Conservation (phyloP, 176 grass and related monocot genomes). For the Aegilops longissima region DNA sequence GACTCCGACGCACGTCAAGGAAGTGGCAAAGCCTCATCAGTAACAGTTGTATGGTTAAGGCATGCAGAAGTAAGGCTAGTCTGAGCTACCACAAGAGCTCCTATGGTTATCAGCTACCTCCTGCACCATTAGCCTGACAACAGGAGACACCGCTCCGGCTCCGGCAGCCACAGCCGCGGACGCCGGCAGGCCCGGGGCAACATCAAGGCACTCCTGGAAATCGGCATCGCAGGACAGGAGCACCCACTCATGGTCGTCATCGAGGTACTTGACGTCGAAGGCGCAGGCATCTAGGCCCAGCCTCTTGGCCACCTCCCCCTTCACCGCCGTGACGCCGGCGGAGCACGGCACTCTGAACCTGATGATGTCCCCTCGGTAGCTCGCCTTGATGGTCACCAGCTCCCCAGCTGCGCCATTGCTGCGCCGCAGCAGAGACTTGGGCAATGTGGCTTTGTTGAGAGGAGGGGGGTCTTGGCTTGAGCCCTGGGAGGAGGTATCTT, state of each 20-base stretch:
- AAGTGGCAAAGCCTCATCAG: constrained; percentile 2
- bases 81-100: constrained; percentile 78
- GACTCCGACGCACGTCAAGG: background rate
- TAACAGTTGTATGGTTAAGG: constrained; percentile 21
- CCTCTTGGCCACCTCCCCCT: constrained; percentile 61
- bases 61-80: constrained; percentile 13
- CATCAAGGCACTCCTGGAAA: constrained; percentile 82
- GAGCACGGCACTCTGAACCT: constrained; percentile 61
- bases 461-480: constrained; percentile 55
- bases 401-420: background rate
- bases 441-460: background rate
- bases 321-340: constrained; percentile 35
- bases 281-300: constrained; percentile 50
- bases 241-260: constrained; percentile 90
- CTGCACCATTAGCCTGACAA: constrained; percentile 61
- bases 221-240: constrained; percentile 69
- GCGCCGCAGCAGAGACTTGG: background rate
- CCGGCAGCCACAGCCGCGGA: no score
- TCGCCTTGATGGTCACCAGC: constrained; percentile 72
- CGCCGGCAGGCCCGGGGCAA: background rate
- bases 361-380: constrained; percentile 67
- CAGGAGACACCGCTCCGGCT: no score
- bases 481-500: constrained; percentile 54
- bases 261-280: constrained; percentile 87
- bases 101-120: constrained; percentile 45